Base-by-base conservation (phyloP, 2,329 filamentous ascomycete species). In the Paraphoma sp. region DNA sequence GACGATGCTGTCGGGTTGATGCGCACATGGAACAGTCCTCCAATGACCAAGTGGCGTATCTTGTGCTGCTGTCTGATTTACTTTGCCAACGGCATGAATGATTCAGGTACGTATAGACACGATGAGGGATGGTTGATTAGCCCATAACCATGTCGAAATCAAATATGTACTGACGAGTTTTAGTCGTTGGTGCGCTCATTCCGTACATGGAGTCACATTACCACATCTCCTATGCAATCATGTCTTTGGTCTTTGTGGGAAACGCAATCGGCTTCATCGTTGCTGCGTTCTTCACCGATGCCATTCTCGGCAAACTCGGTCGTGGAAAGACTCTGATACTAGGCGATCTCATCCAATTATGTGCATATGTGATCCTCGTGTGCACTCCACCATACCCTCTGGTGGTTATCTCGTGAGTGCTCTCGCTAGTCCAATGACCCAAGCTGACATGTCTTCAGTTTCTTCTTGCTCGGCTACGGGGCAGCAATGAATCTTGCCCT, bases 131-230 rank as follows among this genome's bases (percentile, higher is more conserved):
- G 1, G 14, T 17, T 7, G n/a, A 14, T 11, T n/a, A 12, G 17
- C 5, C 17, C 10, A 14, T 14, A 12, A 16, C 29, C 23, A 7
- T 11, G 10, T n/a, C 33, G 10, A 11, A 38, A 38, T n/a, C 33
- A 11, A 3, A 11, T n/a, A 6, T 38, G 0, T 17, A 48, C 59
- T 71, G 29, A 72, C 36, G 18, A 8, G 2, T 5, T 29, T 0
- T 43, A 65, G 79, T 89, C 0, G 86, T 91, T 1, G 92, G 92
- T 69, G 90, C 91, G 10, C 71, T 95, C 54, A 90, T 96, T 64
- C 91, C 92, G 0, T 92, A 92, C 69, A 90, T 96, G 75, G 90
- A 94, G 72, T 81, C 79, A 73, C 86, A 90, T 67, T 96, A 94
- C 70, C 64, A 82, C 55, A 91, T 95, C 53, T 89, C 88, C 42